Base-by-base conservation (phyloP, 2,329 filamentous ascomycete species). In the Hymenotorrendiella dingleyae region DNA sequence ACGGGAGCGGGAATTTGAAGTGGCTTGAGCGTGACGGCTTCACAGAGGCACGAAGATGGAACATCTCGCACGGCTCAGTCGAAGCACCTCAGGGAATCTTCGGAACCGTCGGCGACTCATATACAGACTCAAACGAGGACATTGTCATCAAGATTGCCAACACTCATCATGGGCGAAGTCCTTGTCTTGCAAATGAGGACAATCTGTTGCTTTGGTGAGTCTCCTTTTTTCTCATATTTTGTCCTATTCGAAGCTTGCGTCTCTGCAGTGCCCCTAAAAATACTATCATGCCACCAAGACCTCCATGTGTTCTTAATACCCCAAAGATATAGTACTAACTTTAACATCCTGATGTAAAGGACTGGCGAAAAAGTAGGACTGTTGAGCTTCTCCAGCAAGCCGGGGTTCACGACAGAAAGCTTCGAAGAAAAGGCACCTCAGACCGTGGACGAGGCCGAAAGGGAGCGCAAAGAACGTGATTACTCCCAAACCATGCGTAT, bases 11-110 rank as follows among this genome's bases (percentile, higher is more conserved):
- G 0, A 80, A 83, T 38, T 64, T 97, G 49, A 91, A 88, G 61
- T 97, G 91, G 90, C 79, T 94, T 33, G 91, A 97, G 64, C 74
- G 90, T 26, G 88, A 96, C 57, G 89, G 86, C 1, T 70, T 72
- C 47, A 80, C 76, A 5, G 76, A 81, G 52, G 73, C 75, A 30
- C 68, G 77, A 37, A 64, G 67, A 48, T 66, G 72, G 48, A 71
- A 67, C 51, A 73, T 82, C 21, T 76, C 78, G 2, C 69, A 77
- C 45, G 74, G 73, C 54, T 71, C 76, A 46, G 56, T 63, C 36
- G 60, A 65, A 20, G 66, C 67, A 32, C 65, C 67, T 7, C 61
- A 64, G 7, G 76, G 72, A 8, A 65, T 76, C 20, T 80, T 76
- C 57, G 68, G 64, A 20, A 70, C 64, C 22, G 71, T 68, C 68